Evolutionary conservation across 177 flowering plant species (phyloP).

Genomic region (Vitis hybrid): DNA sequence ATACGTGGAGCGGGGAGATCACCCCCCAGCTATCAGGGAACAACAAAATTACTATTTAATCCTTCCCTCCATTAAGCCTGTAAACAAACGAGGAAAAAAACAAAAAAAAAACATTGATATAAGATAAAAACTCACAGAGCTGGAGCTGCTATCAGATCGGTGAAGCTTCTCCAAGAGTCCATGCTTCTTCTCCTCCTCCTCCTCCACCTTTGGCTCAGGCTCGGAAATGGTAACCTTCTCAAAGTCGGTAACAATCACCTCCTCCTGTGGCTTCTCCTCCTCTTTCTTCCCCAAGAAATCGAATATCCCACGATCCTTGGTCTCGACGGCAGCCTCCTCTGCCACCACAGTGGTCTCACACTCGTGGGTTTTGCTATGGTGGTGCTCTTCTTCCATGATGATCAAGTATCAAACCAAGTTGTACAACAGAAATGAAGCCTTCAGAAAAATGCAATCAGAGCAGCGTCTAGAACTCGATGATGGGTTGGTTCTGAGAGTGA

Average conservation of each 20-base stretch:
- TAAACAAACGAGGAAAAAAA: background rate
- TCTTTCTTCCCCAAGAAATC: constrained; percentile 63
- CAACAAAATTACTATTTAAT: background rate
- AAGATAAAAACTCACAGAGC: constrained; percentile 61
- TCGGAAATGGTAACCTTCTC: constrained; percentile 48
- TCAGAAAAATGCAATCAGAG: background rate
- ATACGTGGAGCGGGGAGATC: too few relatives aligned
- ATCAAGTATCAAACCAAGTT: background rate
- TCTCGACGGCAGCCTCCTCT: constrained; percentile 31
- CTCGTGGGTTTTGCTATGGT: constrained; percentile 17
- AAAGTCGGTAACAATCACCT: constrained; percentile 42
- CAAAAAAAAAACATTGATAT: too few relatives aligned
- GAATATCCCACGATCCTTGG: constrained; percentile 69
- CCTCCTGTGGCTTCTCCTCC: constrained; percentile 43
- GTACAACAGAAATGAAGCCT: background rate
- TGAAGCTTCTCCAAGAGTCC: constrained; percentile 59
- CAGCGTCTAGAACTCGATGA: background rate
- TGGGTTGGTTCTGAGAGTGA: background rate
- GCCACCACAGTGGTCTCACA: constrained; percentile 8
- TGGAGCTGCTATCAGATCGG: constrained; percentile 60
- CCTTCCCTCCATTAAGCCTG: too few relatives aligned
- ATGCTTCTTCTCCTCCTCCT: constrained; percentile 47
- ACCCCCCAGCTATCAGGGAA: background rate
- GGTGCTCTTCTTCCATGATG: constrained; percentile 37
- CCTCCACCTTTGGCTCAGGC: constrained; percentile 13